Base-by-base conservation (phyloP, 495 filamentous ascomycete species). In the Chaetomium cochliodes region DNA sequence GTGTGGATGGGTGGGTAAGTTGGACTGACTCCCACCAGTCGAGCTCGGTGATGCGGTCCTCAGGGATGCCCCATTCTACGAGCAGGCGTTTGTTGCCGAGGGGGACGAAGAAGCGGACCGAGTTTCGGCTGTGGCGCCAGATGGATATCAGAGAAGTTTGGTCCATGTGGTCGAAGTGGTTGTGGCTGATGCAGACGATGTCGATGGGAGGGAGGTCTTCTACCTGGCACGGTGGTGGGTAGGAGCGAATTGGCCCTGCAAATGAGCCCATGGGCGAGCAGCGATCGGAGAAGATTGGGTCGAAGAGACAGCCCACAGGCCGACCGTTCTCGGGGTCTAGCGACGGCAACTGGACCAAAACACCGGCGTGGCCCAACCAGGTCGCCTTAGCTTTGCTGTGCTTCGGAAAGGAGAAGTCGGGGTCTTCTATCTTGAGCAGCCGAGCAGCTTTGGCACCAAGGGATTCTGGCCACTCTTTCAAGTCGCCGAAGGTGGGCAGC, bases 141-240 rank as follows among this genome's bases (percentile, higher is more conserved):
- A 85, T 50, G 25, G 73, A 68, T 60, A 60, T 69, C 25, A 85
- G 65, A 0, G 77, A 78, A 28, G 73, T 69, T 41, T 65, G 60
- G 64, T 85, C 82, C 62, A 85, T 68, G 62, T 85, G 82, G 61
- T 85, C 82, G 65, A 80, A 83, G 66, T 85, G 82, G 66, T 83
- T 80, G 66, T 85, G 82, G 41, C 74, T 78, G 25, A 85, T 80
- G 39, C 75, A 67, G n/a, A 85, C 76, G 15, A 75, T 68, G 56
- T 85, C 82, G 25, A 83, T 72, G 18, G 78, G 74, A 6, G 84
- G 84, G 9, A 85, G 65, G 54, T 80, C 80, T 9, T 76, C 68
- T 6, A 81, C 59, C 15, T 67, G 60, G 65, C 84, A 85, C 0
- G 84, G 84, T 1, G 81, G 72, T 1, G 80, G 81, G 42, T 77